Evolutionary conservation across 192 early-diverging fungal species (phyloP).

Genomic region (Backusella sp.): DNA sequence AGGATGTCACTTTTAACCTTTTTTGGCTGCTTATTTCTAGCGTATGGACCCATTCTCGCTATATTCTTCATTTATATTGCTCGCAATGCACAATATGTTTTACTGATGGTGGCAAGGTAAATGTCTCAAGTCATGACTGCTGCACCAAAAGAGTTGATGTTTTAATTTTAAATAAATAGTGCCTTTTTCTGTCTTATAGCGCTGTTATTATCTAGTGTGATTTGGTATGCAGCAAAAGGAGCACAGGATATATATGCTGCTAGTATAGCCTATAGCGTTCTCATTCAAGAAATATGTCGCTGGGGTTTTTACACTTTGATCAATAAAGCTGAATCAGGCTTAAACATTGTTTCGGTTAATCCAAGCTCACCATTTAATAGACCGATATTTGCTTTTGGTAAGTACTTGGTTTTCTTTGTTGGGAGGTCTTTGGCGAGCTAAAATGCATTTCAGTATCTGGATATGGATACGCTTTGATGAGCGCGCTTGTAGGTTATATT

Average conservation of each 20-base stretch:
- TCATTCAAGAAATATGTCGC: slow-evolving; percentile 69
- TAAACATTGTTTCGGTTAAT: slow-evolving; percentile 58
- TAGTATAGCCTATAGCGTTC: slow-evolving; percentile 58
- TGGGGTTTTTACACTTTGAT: slow-evolving; percentile 60
- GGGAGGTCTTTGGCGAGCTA: background rate
- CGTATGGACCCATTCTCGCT: slow-evolving; percentile 70
- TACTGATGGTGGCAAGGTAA: slow-evolving; percentile 75
- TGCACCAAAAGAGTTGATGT: background rate
- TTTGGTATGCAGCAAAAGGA: slow-evolving; percentile 61
- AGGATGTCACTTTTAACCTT: slow-evolving; percentile 66
- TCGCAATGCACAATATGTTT: slow-evolving; percentile 64
- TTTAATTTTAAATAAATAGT: slow-evolving; percentile 34
- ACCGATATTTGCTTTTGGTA: slow-evolving; percentile 64
- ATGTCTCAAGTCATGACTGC: background rate
- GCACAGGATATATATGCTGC: slow-evolving; percentile 41
- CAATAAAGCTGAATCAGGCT: slow-evolving; percentile 59
- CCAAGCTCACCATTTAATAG: slow-evolving; percentile 70
- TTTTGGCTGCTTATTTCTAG: slow-evolving; percentile 70
- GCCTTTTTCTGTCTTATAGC: slow-evolving; percentile 85
- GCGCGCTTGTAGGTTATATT: slow-evolving; percentile 66
- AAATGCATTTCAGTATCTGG: slow-evolving; percentile 48
- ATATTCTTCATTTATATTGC: slow-evolving; percentile 74
- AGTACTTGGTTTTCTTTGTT: background rate
- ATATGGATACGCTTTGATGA: slow-evolving; percentile 73
- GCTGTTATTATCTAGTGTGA: slow-evolving; percentile 65